Evolutionary conservation across 139 green algal genomes (phyloP).

Genomic region (Coelastrella sp.): DNA sequence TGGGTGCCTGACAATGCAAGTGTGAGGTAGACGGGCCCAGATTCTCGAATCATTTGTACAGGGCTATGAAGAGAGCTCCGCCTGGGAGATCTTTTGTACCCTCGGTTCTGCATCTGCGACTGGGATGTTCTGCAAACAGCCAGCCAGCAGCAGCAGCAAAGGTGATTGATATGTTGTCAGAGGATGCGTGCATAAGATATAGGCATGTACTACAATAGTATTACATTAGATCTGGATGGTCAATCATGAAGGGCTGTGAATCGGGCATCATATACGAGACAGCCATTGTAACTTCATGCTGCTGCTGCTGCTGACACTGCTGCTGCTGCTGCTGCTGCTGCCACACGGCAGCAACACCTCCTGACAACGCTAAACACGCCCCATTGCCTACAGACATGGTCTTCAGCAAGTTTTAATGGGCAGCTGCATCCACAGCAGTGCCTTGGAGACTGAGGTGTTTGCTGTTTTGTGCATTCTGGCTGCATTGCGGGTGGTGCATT

Average conservation of each 20-base stretch:
- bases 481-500: no score
- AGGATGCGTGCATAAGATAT: no score
- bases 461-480: no score
- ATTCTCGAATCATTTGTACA: slow-evolving; percentile 90
- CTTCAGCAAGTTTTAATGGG: no score
- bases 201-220: not conserved
- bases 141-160: not conserved
- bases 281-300: no score
- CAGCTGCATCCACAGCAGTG: no score
- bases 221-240: no score
- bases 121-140: slow-evolving; percentile 85
- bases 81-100: slow-evolving; percentile 98
- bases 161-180: not conserved
- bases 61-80: slow-evolving; percentile 94
- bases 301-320: not conserved
- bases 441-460: no score
- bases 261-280: no score
- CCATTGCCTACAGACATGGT: no score
- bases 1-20: not conserved
- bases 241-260: not conserved
- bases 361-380: no score
- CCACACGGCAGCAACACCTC: not conserved
- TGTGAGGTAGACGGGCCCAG: slow-evolving; percentile 93
- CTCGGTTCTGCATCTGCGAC: slow-evolving; percentile 96
- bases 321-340: slow-evolving; percentile 8